Percentiles rank a stretch among this genome's conserved stretches.
phyloP scores from a whole-genome alignment of 805 yeast species.

The Yarrowia sp. region DNA sequence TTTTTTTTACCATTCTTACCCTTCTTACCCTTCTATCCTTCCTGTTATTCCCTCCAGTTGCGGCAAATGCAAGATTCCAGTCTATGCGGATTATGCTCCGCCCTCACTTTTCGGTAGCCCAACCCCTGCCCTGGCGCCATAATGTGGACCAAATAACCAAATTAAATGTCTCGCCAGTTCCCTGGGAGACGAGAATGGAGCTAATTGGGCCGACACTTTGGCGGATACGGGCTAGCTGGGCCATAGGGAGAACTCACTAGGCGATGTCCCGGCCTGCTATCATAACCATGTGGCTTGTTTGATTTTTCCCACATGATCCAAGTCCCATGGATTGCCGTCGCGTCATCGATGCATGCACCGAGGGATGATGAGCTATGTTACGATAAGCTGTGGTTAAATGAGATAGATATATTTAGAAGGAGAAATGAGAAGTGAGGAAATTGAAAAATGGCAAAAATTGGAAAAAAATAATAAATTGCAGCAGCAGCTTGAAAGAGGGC shows the following conservation, averaged over 20 bases:
- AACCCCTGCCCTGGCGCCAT: slow-evolving; percentile 35
- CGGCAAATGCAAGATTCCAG: no score
- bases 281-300: slow-evolving; percentile 23
- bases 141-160: slow-evolving; percentile 5
- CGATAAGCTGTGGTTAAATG: slow-evolving; percentile 7
- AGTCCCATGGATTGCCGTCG: slow-evolving; percentile 32
- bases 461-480: no score
- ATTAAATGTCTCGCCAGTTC: neutral
- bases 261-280: no score
- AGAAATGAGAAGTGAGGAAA: neutral
- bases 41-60: neutral
- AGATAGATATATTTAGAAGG: neutral
- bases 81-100: slow-evolving; percentile 11
- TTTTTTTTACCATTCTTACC: no score
- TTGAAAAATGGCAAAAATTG: neutral
- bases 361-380: slow-evolving; percentile 26
- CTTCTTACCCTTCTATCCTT: no score
- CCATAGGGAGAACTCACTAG: no score
- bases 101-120: slow-evolving; percentile 1
- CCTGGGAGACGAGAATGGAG: neutral
- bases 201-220: slow-evolving; percentile 9
- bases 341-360: slow-evolving; percentile 36
- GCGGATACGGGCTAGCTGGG: neutral
- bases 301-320: slow-evolving; percentile 17
- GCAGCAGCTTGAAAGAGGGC: neutral